Base-by-base conservation (phyloP, 768 basidiomycete genomes). In the Strobilomyces dryophilus region DNA sequence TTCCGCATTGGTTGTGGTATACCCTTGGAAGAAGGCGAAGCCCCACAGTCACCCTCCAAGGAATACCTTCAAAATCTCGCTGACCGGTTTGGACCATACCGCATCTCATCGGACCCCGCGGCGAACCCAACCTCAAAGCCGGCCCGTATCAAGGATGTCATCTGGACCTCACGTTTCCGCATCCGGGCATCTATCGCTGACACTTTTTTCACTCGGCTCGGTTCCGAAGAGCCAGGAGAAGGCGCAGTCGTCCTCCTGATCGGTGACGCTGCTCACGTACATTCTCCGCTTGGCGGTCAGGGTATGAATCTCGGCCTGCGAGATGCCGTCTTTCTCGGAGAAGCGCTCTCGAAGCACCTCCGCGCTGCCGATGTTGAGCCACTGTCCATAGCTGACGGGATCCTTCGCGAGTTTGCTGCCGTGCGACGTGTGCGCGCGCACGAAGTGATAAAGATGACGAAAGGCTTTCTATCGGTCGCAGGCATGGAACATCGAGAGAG, bases 261-360 rank as follows among this genome's bases (percentile, higher is more conserved):
- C 6, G 77, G 77, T 6, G 76, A 79, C 56, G 78, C 80, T 5
- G 80, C 80, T 29, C 71, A 77, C 17, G 74, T 81, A 43, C 81
- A 80, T 51, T 76, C 80, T 0, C 81, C 80, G 20, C 69, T 73
- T 8, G 81, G 80, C 1, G 81, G 81, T 1, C 79, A 80, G 49
- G 81, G 80, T 8, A 78, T 82, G 79, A 80, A 81, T 54, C 72
- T 82, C n/a, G 78, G 80, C 8, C 65, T 82, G 17, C 73, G 79
- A 17, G 81, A 82, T 53, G 79, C 76, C 6, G 62, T 80, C 20
- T 66, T 69, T 44, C 71, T 81, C 5, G 79, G 74, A 8, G 70
- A 73, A 18, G 72, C 61, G 8, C 62, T 82, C 36, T 61, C 65
- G 15, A 63, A 69, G 17, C 76, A 76, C 61, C 53, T 74, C 1